Conservation (phyloP, 1,284 basidiomycete species). For the Ceratobasidium sp. region DNA sequence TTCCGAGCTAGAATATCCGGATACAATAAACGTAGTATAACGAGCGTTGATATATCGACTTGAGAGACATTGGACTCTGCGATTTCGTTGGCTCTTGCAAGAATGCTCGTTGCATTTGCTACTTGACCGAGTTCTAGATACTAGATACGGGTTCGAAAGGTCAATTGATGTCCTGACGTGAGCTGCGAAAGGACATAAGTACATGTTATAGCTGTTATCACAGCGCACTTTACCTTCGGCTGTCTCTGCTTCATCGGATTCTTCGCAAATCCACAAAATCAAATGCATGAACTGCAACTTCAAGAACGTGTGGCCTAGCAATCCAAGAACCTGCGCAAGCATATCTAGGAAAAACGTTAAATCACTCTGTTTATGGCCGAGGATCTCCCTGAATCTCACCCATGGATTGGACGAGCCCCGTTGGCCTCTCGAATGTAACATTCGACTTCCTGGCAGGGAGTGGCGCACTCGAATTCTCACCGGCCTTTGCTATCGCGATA, state of each 20-base stretch:
- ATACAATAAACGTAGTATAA: constrained; percentile 72
- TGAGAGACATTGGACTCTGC: constrained; percentile 56
- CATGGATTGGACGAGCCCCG: constrained; percentile 57
- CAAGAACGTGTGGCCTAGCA: constrained; percentile 64
- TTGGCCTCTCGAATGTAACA: constrained; percentile 64
- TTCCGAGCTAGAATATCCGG: constrained; percentile 73
- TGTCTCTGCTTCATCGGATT: constrained; percentile 60
- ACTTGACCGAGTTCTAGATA: constrained; percentile 75
- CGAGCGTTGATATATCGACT: constrained; percentile 58
- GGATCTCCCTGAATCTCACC: too few species aligned
- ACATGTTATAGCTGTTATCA: background rate
- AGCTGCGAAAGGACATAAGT: constrained; percentile 59
- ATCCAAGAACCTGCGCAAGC: constrained; percentile 73
- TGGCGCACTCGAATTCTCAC: constrained; percentile 19
- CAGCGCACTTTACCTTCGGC: constrained; percentile 66
- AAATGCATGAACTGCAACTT: constrained; percentile 63
- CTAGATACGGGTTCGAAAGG: constrained; percentile 77
- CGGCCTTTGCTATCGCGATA: constrained; percentile 47
- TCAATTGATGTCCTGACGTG: constrained; percentile 75
- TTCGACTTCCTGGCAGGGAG: constrained; percentile 45
- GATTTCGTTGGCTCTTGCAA: constrained; percentile 61
- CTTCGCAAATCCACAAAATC: constrained; percentile 67
- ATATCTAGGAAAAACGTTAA: constrained; percentile 62
- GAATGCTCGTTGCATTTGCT: constrained; percentile 71
- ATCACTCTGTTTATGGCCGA: too few species aligned